phyloP scores from a whole-genome alignment of 2,329 filamentous ascomycete genomes.

The Teratosphaeria gauchensis region DNA sequence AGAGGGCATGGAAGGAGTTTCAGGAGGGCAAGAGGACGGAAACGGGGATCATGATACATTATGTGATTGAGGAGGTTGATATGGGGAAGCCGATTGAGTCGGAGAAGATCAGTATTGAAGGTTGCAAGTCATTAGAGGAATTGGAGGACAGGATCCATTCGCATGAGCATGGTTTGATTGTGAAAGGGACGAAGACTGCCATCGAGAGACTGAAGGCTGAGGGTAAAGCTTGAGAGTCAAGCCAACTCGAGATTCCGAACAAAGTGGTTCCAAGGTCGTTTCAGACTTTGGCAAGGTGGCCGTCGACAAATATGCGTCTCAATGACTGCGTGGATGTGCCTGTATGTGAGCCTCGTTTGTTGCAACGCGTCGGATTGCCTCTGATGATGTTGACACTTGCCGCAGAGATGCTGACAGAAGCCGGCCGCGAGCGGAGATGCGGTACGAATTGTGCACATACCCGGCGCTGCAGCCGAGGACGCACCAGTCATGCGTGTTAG shows the following conservation, averaged over 20 bases:
- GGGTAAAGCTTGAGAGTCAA: neutral
- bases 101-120: constrained; percentile 54
- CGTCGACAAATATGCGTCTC: neutral
- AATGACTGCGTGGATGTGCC: neutral
- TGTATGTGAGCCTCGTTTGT: neutral
- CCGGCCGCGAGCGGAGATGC: neutral
- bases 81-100: constrained; percentile 64
- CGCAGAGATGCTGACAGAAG: neutral
- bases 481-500: neutral
- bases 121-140: constrained; percentile 51
- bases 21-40: constrained; percentile 55
- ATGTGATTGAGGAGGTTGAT: constrained; percentile 69
- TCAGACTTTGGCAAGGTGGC: neutral
- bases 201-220: constrained; percentile 25
- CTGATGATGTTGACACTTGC: neutral
- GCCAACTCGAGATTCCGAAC: neutral
- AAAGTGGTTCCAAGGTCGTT: neutral
- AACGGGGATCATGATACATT: constrained; percentile 82
- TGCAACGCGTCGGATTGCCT: no score
- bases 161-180: constrained; percentile 68
- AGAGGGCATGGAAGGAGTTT: constrained; percentile 66
- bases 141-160: constrained; percentile 65
- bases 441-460: neutral
- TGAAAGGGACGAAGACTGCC: constrained; percentile 56
- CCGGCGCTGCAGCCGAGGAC: neutral